phyloP scores from a whole-genome alignment of 257 asterid species.

The Solanum medicagineum region DNA sequence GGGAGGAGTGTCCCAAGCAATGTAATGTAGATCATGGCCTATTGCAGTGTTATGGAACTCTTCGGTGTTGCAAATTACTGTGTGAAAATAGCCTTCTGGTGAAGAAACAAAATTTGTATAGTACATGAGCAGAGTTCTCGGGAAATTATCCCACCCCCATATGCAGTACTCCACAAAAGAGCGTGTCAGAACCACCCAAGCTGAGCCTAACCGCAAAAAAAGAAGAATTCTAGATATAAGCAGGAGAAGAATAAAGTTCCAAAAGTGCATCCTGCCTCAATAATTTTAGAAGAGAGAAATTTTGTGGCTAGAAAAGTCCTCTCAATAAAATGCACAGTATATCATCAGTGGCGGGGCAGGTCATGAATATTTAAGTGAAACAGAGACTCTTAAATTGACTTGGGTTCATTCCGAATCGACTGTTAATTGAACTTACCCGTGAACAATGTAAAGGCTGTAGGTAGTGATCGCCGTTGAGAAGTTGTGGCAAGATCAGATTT shows the following conservation, averaged over 20 bases:
- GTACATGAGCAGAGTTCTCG: slow-evolving; percentile 90
- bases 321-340: not conserved
- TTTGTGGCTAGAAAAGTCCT: not conserved
- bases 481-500: slow-evolving; percentile 83
- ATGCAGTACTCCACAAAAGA: slow-evolving; percentile 85
- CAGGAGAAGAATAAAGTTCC: not conserved
- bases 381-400: not conserved
- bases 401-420: not conserved
- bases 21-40: slow-evolving; percentile 90
- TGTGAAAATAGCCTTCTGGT: slow-evolving; percentile 96
- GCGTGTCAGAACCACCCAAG: slow-evolving; percentile 89
- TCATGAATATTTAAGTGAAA: not conserved
- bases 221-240: not conserved
- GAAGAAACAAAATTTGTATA: slow-evolving; percentile 83
- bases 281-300: not conserved
- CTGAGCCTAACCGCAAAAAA: slow-evolving; percentile 51
- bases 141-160: slow-evolving; percentile 94
- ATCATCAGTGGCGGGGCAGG: not conserved
- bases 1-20: slow-evolving; percentile 97
- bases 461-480: slow-evolving; percentile 85
- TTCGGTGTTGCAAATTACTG: slow-evolving; percentile 75
- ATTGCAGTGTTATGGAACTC: slow-evolving; percentile 65
- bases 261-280: not conserved
- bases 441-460: slow-evolving; percentile 75
- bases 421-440: slow-evolving; percentile 44